Evolutionary conservation across 257 asterid species (phyloP).

Genomic region (Orobanche coerulescens): DNA sequence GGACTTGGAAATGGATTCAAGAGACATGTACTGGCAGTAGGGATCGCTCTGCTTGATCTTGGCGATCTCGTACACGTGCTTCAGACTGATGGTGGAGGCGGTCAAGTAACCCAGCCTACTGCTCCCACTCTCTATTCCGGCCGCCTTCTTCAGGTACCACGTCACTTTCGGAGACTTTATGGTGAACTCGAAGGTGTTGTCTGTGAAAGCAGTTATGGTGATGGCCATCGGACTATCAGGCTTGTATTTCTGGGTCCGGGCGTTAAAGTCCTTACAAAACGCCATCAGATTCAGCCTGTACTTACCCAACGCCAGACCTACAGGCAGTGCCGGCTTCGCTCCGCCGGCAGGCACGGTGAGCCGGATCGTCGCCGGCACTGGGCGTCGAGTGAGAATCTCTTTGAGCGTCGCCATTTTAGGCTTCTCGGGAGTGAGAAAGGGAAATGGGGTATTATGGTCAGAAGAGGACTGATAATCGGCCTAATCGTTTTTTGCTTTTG

Average conservation of each 20-base stretch:
- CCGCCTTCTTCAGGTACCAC: constrained; percentile 87
- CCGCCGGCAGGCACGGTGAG: constrained; percentile 80
- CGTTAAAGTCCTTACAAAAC: constrained; percentile 87
- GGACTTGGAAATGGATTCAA: constrained; percentile 69
- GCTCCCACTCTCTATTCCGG: constrained; percentile 71
- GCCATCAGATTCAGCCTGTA: constrained; percentile 84
- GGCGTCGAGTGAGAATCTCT: constrained; percentile 79
- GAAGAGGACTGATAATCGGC: too few species aligned
- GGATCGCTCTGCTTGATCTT: constrained; percentile 84
- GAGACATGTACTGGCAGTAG: constrained; percentile 68
- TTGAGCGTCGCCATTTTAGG: constrained; percentile 59
- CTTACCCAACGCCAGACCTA: constrained; percentile 84
- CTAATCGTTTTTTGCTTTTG: too few species aligned
- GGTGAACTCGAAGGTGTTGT: constrained; percentile 70
- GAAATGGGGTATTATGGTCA: not conserved
- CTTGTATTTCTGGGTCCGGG: constrained; percentile 81
- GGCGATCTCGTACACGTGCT: constrained; percentile 82
- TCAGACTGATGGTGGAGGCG: constrained; percentile 50
- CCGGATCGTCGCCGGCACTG: constrained; percentile 82
- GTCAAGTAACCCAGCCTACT: constrained; percentile 70
- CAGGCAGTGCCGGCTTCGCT: constrained; percentile 86
- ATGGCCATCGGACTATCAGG: constrained; percentile 82
- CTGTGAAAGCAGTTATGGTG: constrained; percentile 64
- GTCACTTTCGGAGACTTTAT: constrained; percentile 73
- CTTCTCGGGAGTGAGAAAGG: not conserved